Evolutionary conservation across 768 basidiomycete genomes (phyloP), one percentile per base, ranked within the genome.

Genomic region (Pisolithus microcarpus): DNA sequence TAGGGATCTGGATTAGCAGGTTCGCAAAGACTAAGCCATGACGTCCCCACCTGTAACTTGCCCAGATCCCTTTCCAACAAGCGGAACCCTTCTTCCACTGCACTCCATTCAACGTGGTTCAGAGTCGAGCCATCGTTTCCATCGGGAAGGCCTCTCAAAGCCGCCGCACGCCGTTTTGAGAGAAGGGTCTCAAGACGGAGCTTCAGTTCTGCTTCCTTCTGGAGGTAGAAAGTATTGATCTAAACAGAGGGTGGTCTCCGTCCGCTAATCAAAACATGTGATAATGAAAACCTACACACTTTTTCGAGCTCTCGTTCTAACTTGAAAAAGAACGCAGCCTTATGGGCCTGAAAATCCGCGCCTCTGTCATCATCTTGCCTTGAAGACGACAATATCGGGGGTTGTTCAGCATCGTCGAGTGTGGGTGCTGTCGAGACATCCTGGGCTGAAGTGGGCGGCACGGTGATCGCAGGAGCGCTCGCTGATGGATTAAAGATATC

Each of bases 281-380:
- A 40, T 23, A 51, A 51, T 38, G 26, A 24, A 38, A 44, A 38
- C 48, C 31, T 36, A 57, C 74, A 56, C 58, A 87, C 95, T 82
- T 98, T 99, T 71, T 98, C 96, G 19, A 98, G 74, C 68, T 99
- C 96, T 19, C 95, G 80, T 66, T 97, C 94, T 0, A 99, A 80
- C 66, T 94, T 98, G 79, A 96, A 98, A 75, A 99, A 98, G 75
- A 98, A 99, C 1, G 92, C 91, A 4, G 94, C 90, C 64, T 94
- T 91, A 73, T 95, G 91, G 13, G 93, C 91, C 61, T 87, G 90
- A 59, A 97, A 93, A 62, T 90, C 86, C 16, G 87, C 80, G 1
- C 89, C 85, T 51, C 89, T 73, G 58, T 85, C 85, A 28, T 79
- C 78, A 62, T 89, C 85, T 59, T 83, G 76, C 19, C 77, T 75